These are phyloP conservation scores for Phaeosphaeriaceae sp. DNA, from an alignment of 2,329 filamentous ascomycete species.

Conservation along the genomic window DNA sequence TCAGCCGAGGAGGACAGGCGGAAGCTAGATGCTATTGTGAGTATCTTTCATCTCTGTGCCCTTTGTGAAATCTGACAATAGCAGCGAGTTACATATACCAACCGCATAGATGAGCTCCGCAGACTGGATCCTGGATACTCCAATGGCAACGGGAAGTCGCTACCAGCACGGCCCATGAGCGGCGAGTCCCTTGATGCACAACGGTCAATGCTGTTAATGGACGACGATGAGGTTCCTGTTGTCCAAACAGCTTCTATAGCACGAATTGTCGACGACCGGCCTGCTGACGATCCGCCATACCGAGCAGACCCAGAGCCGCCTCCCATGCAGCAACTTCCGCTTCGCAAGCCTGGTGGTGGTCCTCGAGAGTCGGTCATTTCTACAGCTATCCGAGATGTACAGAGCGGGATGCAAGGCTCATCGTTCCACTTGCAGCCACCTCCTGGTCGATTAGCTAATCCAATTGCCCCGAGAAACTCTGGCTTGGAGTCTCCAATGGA, in stretches of 20 bases:
- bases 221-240: conserved; percentile 49
- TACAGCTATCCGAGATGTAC: conserved; percentile 52
- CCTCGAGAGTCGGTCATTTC: conserved; percentile 51
- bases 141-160: conserved; percentile 70
- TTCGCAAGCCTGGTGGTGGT: conserved; percentile 37
- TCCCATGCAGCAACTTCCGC: conserved; percentile 37
- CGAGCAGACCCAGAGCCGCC: conserved; percentile 28
- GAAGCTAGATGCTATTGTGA: conserved; percentile 92
- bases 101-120: conserved; percentile 85
- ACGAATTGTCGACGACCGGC: conserved; percentile 58
- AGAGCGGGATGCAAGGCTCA: conserved; percentile 40
- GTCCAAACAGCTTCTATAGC: conserved; percentile 64
- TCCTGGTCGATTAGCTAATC: conserved; percentile 35
- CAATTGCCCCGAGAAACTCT: conserved; percentile 17
- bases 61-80: conserved; percentile 17
- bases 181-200: conserved; percentile 59
- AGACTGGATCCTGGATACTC: conserved; percentile 68
- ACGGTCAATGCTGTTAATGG: conserved; percentile 45
- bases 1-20: conserved; percentile 84
- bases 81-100: conserved; percentile 87
- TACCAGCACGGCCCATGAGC: conserved; percentile 76
- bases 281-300: conserved; percentile 29
- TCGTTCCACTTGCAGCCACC: conserved; percentile 46
- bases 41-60: conserved; percentile 45
- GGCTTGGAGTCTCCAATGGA: conserved; percentile 61